Conservation (phyloP, 192 early-diverging fungal genomes). For the Chytriomyces sp. region DNA sequence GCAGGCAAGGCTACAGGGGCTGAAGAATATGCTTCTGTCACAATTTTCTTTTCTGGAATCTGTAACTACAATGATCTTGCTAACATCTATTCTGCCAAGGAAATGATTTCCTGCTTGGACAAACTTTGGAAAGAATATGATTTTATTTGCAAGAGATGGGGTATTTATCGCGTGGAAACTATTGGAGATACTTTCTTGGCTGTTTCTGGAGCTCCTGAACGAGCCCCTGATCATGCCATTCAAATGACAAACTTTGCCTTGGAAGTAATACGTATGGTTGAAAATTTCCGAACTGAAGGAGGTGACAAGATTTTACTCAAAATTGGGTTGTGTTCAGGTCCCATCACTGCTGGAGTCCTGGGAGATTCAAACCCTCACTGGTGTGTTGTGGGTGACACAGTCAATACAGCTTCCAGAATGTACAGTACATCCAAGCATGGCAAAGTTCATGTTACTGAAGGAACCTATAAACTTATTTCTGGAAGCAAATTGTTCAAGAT, state of each 20-base stretch:
- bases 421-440: slow-evolving; percentile 42
- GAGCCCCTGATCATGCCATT: slow-evolving; percentile 30
- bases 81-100: slow-evolving; percentile 26
- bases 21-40: slow-evolving; percentile 43
- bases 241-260: slow-evolving; percentile 29
- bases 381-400: slow-evolving; percentile 50
- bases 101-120: slow-evolving; percentile 41
- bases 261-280: slow-evolving; percentile 39
- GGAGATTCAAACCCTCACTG: slow-evolving; percentile 47
- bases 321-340: slow-evolving; percentile 47
- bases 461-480: slow-evolving; percentile 35
- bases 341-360: slow-evolving; percentile 48
- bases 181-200: slow-evolving; percentile 42
- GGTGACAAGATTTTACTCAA: slow-evolving; percentile 37
- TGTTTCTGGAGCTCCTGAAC: slow-evolving; percentile 26
- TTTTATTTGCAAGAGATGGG: slow-evolving; percentile 41
- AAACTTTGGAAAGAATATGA: slow-evolving; percentile 40
- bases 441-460: slow-evolving; percentile 44
- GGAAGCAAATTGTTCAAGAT: not conserved
- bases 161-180: slow-evolving; percentile 52
- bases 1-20: slow-evolving; percentile 39
- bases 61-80: slow-evolving; percentile 42
- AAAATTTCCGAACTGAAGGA: slow-evolving; percentile 31
- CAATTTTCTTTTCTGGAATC: slow-evolving; percentile 50
- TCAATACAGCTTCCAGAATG: slow-evolving; percentile 49